Percentiles rank a stretch among this genome's conserved stretches.
Conservation (phyloP, 1,284 basidiomycete species). For the Trichosporon faecale region DNA sequence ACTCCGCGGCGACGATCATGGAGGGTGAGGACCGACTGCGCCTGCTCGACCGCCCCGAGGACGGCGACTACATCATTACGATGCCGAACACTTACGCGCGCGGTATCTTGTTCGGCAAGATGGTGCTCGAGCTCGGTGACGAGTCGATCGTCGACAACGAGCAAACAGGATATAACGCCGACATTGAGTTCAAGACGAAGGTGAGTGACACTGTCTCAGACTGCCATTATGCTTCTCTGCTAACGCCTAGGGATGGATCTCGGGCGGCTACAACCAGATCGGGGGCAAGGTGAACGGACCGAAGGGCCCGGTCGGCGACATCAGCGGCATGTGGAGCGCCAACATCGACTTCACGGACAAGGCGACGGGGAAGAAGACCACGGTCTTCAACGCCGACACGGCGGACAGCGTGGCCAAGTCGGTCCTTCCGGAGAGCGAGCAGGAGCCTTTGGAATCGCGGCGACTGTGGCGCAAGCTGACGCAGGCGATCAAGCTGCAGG, state of each 20-base stretch:
- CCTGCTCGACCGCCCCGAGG: constrained; percentile 73
- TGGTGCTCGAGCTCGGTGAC: constrained; percentile 96
- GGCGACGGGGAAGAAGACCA: constrained; percentile 67
- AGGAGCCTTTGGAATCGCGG: constrained; percentile 86
- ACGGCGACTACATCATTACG: constrained; percentile 60
- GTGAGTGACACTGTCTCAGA: constrained; percentile 37
- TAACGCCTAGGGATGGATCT: constrained; percentile 79
- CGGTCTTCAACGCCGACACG: constrained; percentile 80
- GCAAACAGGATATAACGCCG: constrained; percentile 68
- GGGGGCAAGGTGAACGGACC: constrained; percentile 68
- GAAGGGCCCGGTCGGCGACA: constrained; percentile 70
- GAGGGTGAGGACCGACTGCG: constrained; percentile 89
- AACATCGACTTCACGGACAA: constrained; percentile 78
- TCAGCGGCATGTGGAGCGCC: constrained; percentile 88
- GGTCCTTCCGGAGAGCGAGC: constrained; percentile 77
- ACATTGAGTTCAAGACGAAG: constrained; percentile 98
- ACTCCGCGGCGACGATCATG: constrained; percentile 92
- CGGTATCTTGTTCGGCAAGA: constrained; percentile 95
- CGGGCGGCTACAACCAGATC: constrained; percentile 91
- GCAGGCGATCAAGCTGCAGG: constrained; percentile 75
- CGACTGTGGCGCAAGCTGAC: constrained; percentile 86
- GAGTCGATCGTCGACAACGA: constrained; percentile 81
- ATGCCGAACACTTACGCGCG: constrained; percentile 98
- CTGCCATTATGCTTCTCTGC: neutral
- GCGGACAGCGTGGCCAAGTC: constrained; percentile 74